Base-by-base conservation (phyloP, 2,329 filamentous ascomycete species). In the Chalara sp. region DNA sequence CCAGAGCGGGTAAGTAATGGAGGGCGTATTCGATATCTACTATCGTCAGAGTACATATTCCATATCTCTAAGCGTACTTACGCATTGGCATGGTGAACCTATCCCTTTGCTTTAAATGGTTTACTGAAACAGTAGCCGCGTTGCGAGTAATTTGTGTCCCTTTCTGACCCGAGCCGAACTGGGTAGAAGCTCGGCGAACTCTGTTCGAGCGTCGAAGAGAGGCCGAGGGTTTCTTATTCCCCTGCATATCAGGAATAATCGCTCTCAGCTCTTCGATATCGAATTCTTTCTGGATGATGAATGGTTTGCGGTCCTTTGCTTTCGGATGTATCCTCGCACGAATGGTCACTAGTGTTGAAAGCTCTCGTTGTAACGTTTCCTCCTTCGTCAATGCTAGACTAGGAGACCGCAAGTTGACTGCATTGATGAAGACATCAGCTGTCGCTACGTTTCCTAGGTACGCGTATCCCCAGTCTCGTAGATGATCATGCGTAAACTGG, bases 1-100 rank as follows among this genome's bases (percentile, higher is more conserved):
- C 78, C 5, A 83, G 65, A 0, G 78, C 72, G 2, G 80, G 81
- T 4, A 83, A 68, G 52, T 69, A 69, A 11, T 71, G 68, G 2
- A 72, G 66, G 5, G 73, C 73, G 53, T 77, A 74, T 52, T 70
- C 68, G 2, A 74, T 67, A 55, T 78, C 76, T 80, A 13, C 1
- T 31, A 29, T 42, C 2, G 12, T 44, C 30, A 37, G 11, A 48
- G n/a, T 21, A 21, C 21, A 21, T 21, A 21, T 21, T 21, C 21
- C 21, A 21, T 21, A 21, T 21, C 2, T 21, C 21, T 21, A 35
- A 44, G 48, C 47, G 33, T 50, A 73, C 74, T 65, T 65, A 78
- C 75, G 70, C 39, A 77, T 71, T 5, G 74, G 73, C 41, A 76
- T 62, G 21, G 21, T 8, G 69, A 66, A 43, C 56, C 53, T 46